A percentile compares a stretch with the other conserved stretches of the same genome.
Conservation (phyloP, 2,329 filamentous ascomycete species). For the Hypoxylon sp. region DNA sequence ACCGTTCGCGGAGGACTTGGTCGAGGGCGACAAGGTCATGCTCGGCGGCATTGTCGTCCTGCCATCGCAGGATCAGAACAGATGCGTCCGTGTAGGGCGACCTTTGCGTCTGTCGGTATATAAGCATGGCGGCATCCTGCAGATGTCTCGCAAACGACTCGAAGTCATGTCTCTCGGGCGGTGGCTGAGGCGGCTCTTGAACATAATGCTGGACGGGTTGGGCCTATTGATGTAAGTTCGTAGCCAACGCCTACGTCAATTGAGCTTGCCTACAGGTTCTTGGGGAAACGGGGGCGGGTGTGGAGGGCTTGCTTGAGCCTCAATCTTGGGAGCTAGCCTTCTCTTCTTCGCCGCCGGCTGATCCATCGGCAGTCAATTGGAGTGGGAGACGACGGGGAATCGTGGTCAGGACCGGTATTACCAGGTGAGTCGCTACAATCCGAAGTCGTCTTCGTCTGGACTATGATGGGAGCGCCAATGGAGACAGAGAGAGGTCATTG, state of each 20-base stretch:
- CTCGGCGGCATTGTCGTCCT: constrained; percentile 64
- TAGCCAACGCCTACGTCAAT: constrained; percentile 21
- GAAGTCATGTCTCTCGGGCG: constrained; percentile 65
- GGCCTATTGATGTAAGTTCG: constrained; percentile 26
- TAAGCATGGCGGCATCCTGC: constrained; percentile 73
- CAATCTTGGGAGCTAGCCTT: constrained; percentile 49
- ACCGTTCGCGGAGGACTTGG: constrained; percentile 65
- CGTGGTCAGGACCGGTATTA: constrained; percentile 10
- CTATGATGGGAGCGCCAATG: constrained; percentile 23
- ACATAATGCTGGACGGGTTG: constrained; percentile 41
- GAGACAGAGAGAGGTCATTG: constrained; percentile 13
- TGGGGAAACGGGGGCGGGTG: constrained; percentile 40
- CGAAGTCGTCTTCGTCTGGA: constrained; percentile 24
- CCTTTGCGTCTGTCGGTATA: constrained; percentile 68
- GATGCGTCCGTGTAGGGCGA: constrained; percentile 66
- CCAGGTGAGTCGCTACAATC: constrained; percentile 12
- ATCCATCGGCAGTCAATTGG: constrained; percentile 43
- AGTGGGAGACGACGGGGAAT: constrained; percentile 15
- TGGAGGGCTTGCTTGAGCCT: constrained; percentile 44
- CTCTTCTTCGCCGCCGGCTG: constrained; percentile 51
- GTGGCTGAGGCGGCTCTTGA: constrained; percentile 43
- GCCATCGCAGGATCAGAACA: constrained; percentile 68
- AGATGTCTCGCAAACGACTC: constrained; percentile 72
- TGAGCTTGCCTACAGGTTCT: constrained; percentile 41
- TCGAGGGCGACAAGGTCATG: constrained; percentile 63